These are phyloP conservation scores for Ceratobasidium sp. DNA, from an alignment of 1,284 basidiomycete genomes.

Conservation along the genomic window DNA sequence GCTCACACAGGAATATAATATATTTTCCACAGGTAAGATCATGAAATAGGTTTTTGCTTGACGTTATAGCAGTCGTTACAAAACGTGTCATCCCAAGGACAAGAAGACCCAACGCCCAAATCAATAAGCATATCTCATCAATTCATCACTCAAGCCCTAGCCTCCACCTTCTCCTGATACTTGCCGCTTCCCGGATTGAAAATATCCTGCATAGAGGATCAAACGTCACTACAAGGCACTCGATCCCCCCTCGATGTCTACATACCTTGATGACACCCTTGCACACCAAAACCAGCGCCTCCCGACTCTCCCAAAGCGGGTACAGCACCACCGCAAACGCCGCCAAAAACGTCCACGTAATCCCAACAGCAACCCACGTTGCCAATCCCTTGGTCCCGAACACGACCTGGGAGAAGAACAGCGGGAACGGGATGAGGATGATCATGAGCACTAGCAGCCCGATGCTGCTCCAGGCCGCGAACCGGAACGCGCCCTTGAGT, in stretches of 20 bases:
- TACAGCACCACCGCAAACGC: conserved; percentile 83
- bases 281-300: conserved; percentile 69
- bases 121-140: conserved; percentile 21
- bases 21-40: neutral
- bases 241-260: neutral
- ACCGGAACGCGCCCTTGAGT: conserved; percentile 77
- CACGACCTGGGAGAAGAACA: conserved; percentile 84
- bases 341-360: conserved; percentile 85
- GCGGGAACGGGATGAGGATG: conserved; percentile 81
- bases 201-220: conserved; percentile 19
- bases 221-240: neutral
- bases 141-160: conserved; percentile 26
- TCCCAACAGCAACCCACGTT: conserved; percentile 80
- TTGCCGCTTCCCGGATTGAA: conserved; percentile 46
- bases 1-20: neutral
- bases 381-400: conserved; percentile 74
- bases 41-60: conserved; percentile 5
- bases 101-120: conserved; percentile 32
- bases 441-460: conserved; percentile 72
- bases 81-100: conserved; percentile 15
- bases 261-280: conserved; percentile 73
- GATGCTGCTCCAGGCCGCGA: conserved; percentile 80
- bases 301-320: conserved; percentile 85
- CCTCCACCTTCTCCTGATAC: conserved; percentile 15
- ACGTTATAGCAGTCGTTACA: conserved; percentile 1